These are phyloP conservation scores for Hypoxylon trugodes DNA, from an alignment of 495 filamentous ascomycete genomes.

Conservation along the genomic window DNA sequence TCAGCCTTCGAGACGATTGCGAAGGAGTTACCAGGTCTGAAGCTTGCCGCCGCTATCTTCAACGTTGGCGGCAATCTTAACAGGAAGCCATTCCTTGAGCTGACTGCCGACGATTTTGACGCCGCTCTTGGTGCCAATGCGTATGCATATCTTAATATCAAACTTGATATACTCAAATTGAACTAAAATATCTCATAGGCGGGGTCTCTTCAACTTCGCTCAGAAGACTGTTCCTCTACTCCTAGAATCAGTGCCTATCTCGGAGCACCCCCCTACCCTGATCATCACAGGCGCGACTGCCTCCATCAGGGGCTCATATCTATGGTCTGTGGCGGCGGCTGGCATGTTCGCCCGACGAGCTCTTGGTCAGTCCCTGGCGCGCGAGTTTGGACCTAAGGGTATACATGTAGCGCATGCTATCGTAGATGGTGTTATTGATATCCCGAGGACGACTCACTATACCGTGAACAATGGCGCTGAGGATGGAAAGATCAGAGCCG, in stretches of 20 bases:
- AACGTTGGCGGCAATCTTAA: constrained; percentile 78
- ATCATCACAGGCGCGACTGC: constrained; percentile 93
- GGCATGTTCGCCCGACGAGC: constrained; percentile 85
- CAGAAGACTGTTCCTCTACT: constrained; percentile 77
- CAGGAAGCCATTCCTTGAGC: constrained; percentile 83
- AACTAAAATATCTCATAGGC: constrained; percentile 49
- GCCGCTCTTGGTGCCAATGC: constrained; percentile 64
- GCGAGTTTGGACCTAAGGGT: constrained; percentile 89
- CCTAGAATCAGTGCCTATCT: constrained; percentile 59
- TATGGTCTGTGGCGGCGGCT: constrained; percentile 75
- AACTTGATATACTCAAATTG: background rate
- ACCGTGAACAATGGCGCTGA: constrained; percentile 62
- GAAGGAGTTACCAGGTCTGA: constrained; percentile 59
- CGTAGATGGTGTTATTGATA: constrained; percentile 90
- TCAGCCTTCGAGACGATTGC: constrained; percentile 74
- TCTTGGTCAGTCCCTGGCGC: constrained; percentile 77
- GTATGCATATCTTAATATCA: constrained; percentile 59
- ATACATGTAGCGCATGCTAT: constrained; percentile 88
- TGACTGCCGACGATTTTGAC: constrained; percentile 70
- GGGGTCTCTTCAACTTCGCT: constrained; percentile 81
- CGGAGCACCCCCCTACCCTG: constrained; percentile 74
- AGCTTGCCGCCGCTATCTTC: constrained; percentile 81
- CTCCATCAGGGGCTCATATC: constrained; percentile 75
- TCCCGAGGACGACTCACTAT: constrained; percentile 71
- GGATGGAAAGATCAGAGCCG: constrained; percentile 81